Evolutionary conservation across 164 flowering plant genomes (phyloP).

Genomic region (Vitis labrusca): DNA sequence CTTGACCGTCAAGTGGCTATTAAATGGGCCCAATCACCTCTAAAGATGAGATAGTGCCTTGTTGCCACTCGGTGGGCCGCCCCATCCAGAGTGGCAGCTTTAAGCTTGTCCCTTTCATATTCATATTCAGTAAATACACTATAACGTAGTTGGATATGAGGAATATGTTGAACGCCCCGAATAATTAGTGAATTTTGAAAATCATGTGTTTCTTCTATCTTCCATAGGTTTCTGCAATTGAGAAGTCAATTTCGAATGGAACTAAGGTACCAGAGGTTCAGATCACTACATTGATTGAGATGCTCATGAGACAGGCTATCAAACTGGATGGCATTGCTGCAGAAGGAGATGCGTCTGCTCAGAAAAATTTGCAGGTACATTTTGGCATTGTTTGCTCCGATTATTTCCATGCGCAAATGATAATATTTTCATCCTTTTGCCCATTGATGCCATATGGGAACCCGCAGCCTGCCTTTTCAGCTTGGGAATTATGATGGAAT

Average conservation of each 20-base stretch:
- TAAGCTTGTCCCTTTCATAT: too few relatives aligned
- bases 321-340: constrained; percentile 52
- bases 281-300: constrained; percentile 66
- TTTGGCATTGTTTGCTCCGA: too few relatives aligned
- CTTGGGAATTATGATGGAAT: not conserved
- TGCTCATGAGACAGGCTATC: constrained; percentile 74
- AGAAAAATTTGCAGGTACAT: constrained; percentile 48
- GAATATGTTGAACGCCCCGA: too few relatives aligned
- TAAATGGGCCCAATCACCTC: not conserved
- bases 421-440: too few relatives aligned
- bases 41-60: too few relatives aligned
- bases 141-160: too few relatives aligned
- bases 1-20: constrained; percentile 4
- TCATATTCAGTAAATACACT: too few relatives aligned
- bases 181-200: too few relatives aligned
- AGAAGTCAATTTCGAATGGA: constrained; percentile 53
- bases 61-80: too few relatives aligned
- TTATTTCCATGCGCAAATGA: too few relatives aligned
- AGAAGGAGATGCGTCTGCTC: constrained; percentile 53
- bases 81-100: too few relatives aligned
- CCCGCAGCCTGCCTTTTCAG: not conserved
- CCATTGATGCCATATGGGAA: too few relatives aligned
- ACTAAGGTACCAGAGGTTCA: constrained; percentile 65
- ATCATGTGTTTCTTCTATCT: not conserved
- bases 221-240: constrained; percentile 50